Evolutionary conservation across 805 yeast genomes (phyloP).

Genomic region (Kluyveromyces nonfermentans): DNA sequence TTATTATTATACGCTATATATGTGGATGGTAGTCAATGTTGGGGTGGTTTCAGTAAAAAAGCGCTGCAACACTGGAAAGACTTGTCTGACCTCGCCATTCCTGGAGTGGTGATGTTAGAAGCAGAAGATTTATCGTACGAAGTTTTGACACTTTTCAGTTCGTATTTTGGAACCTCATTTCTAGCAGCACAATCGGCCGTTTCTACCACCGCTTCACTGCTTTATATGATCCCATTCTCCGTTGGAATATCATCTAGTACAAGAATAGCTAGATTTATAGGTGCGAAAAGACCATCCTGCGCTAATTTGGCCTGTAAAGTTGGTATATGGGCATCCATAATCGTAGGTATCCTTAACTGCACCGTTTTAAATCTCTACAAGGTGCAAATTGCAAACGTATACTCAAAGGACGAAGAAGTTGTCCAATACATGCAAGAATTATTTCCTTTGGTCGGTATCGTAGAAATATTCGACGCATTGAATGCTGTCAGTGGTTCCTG

Average conservation of each 20-base stretch:
- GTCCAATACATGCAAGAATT: constrained; percentile 40
- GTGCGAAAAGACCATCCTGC: constrained; percentile 40
- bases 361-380: constrained; percentile 40
- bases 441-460: constrained; percentile 53
- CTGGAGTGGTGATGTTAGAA: constrained; percentile 73
- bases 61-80: constrained; percentile 51
- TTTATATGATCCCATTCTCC: constrained; percentile 70
- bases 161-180: constrained; percentile 58
- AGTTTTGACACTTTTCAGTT: constrained; percentile 56
- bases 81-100: constrained; percentile 51
- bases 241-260: constrained; percentile 64
- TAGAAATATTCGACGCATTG: constrained; percentile 62
- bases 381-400: constrained; percentile 42
- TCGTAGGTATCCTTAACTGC: constrained; percentile 45
- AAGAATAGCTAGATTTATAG: constrained; percentile 63
- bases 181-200: constrained; percentile 70
- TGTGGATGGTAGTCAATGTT: constrained; percentile 59
- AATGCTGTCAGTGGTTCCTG: constrained; percentile 75
- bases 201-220: constrained; percentile 53
- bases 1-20: constrained; percentile 45
- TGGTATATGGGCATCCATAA: constrained; percentile 34
- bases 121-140: constrained; percentile 73
- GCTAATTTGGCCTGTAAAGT: constrained; percentile 40
- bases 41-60: constrained; percentile 50
- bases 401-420: constrained; percentile 54